phyloP scores from a whole-genome alignment of 2,329 filamentous ascomycete genomes.

The Fusarium pseudograminearum region DNA sequence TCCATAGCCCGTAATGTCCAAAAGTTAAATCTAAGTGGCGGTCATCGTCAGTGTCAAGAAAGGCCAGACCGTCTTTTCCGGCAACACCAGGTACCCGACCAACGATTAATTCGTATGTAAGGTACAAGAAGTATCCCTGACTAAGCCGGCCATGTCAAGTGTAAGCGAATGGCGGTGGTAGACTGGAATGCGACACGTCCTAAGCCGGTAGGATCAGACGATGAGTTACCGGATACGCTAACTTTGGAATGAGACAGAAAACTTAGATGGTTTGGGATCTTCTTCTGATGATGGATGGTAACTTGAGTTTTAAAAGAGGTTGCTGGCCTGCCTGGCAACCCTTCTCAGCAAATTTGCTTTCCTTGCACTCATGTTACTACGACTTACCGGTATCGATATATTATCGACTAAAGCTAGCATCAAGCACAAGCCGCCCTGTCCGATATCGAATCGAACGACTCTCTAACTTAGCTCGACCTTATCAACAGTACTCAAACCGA shows the following conservation, averaged over 20 bases:
- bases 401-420: background rate
- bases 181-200: slow-evolving; percentile 18
- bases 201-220: slow-evolving; percentile 12
- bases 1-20: background rate
- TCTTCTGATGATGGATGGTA: background rate
- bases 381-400: background rate
- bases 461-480: too few relatives aligned
- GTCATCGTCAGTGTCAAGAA: accelerated
- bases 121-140: background rate
- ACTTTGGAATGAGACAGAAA: background rate
- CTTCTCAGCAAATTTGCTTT: background rate
- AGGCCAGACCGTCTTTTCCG: background rate
- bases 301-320: background rate
- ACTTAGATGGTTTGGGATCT: background rate
- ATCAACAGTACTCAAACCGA: background rate
- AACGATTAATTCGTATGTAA: background rate
- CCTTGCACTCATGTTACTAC: background rate
- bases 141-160: background rate
- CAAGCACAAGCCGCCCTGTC: background rate
- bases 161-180: too few relatives aligned
- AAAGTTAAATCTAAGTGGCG: background rate
- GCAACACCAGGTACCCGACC: background rate
- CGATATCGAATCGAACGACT: background rate
- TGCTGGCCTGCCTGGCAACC: background rate
- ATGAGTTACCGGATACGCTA: background rate